A percentile compares a stretch with the other conserved stretches of the same genome.
phyloP scores from a whole-genome alignment of 1,284 basidiomycete genomes.

The Rhodotorula sp. region DNA sequence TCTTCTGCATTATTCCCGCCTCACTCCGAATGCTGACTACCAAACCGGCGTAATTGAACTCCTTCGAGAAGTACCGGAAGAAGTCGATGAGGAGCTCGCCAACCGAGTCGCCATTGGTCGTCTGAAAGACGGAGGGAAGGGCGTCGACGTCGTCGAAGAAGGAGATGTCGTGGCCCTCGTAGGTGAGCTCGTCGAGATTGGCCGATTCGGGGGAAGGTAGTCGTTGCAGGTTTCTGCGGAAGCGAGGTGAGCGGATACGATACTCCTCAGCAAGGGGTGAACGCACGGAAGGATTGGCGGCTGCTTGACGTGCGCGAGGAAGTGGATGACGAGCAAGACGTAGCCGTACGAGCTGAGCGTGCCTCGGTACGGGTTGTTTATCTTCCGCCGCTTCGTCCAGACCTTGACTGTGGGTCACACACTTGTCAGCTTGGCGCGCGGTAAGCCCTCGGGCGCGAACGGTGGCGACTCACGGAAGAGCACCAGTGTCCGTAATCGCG shows the following conservation, averaged over 20 bases:
- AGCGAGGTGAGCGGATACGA: neutral
- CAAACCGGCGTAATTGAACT: slow-evolving; percentile 86
- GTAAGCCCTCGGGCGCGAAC: neutral
- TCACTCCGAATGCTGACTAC: slow-evolving; percentile 83
- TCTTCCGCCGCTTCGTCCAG: slow-evolving; percentile 97
- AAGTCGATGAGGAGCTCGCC: slow-evolving; percentile 97
- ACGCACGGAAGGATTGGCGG: slow-evolving; percentile 75
- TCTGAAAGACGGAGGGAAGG: slow-evolving; percentile 85
- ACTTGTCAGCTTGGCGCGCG: neutral
- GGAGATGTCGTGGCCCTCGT: slow-evolving; percentile 65
- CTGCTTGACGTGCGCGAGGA: slow-evolving; percentile 93
- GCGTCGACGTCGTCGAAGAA: slow-evolving; percentile 98
- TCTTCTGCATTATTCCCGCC: slow-evolving; percentile 78
- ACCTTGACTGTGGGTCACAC: slow-evolving; percentile 74
- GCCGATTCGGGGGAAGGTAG: slow-evolving; percentile 30
- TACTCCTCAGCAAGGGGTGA: neutral
- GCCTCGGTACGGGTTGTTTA: slow-evolving; percentile 96
- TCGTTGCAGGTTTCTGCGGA: neutral
- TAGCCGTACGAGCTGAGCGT: slow-evolving; percentile 97
- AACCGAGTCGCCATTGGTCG: slow-evolving; percentile 86
- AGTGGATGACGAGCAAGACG: slow-evolving; percentile 95
- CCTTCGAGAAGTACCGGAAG: slow-evolving; percentile 92
- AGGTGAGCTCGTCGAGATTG: slow-evolving; percentile 68
- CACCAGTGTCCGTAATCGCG: slow-evolving; percentile 87
- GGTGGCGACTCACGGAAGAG: slow-evolving; percentile 73